Percentiles rank a stretch among this genome's conserved stretches.
These are phyloP conservation scores for Hyparrhenia diplandra DNA, from an alignment of 176 grass and related monocot species.

Conservation along the genomic window DNA sequence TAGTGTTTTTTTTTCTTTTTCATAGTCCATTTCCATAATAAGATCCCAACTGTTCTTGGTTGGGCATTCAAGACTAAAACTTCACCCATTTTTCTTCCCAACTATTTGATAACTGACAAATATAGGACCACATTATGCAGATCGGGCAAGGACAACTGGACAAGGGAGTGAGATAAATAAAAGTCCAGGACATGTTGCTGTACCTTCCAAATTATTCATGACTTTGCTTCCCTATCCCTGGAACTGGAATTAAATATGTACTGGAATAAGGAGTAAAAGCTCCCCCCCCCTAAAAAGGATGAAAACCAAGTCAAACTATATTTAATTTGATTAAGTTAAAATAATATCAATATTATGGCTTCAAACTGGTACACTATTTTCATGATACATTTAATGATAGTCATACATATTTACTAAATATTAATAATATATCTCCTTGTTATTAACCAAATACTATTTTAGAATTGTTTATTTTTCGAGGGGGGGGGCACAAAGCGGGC, in stretches of 20 bases:
- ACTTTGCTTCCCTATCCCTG: no score
- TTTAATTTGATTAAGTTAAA: background rate
- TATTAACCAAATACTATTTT: background rate
- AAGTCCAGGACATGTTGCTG: background rate
- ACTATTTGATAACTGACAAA: conserved; percentile 2
- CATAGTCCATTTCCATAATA: background rate
- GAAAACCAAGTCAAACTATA: background rate
- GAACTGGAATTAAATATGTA: background rate
- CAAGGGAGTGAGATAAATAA: conserved; percentile 6
- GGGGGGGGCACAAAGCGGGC: no score
- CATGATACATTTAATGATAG: no score
- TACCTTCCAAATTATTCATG: no score
- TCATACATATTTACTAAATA: background rate
- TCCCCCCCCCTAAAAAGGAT: background rate
- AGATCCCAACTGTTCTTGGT: background rate
- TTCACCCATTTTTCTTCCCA: background rate
- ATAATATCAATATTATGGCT: background rate
- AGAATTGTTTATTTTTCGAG: background rate
- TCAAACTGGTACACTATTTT: background rate
- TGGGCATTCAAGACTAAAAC: background rate
- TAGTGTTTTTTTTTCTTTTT: background rate
- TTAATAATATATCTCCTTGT: background rate
- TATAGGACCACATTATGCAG: conserved; percentile 30
- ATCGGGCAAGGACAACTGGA: conserved; percentile 20
- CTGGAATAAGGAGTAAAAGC: background rate